Percentiles rank a stretch among this genome's conserved stretches.
These are phyloP conservation scores for Xylariaceae sp. DNA, from an alignment of 2,329 filamentous ascomycete species.

Conservation along the genomic window DNA sequence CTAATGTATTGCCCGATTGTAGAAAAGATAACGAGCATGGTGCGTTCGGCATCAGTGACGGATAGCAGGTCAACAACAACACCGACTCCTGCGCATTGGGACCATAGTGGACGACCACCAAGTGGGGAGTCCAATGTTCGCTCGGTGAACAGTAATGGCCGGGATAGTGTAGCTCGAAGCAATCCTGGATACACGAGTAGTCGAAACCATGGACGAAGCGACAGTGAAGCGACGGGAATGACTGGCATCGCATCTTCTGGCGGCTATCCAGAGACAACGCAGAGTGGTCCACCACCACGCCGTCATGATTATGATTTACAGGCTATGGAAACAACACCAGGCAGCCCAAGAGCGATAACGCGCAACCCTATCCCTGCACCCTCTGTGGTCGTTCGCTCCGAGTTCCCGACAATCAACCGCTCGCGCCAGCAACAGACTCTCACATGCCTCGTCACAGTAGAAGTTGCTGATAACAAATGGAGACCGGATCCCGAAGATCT, in stretches of 20 bases:
- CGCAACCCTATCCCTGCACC: slow-evolving; percentile 89
- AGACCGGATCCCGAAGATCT: slow-evolving; percentile 79
- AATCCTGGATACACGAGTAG: slow-evolving; percentile 43
- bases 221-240: slow-evolving; percentile 70
- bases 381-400: slow-evolving; percentile 89
- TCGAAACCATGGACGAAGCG: slow-evolving; percentile 67
- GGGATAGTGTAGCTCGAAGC: slow-evolving; percentile 32
- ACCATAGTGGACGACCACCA: slow-evolving; percentile 56
- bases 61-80: slow-evolving; percentile 57
- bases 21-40: slow-evolving; percentile 95
- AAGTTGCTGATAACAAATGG: slow-evolving; percentile 93
- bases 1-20: slow-evolving; percentile 28
- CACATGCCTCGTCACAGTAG: slow-evolving; percentile 90
- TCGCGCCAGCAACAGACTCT: slow-evolving; percentile 93
- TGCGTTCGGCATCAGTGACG: slow-evolving; percentile 72
- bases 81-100: slow-evolving; percentile 65
- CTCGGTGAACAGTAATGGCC: slow-evolving; percentile 19
- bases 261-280: slow-evolving; percentile 75
- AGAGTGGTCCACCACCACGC: slow-evolving; percentile 65
- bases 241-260: slow-evolving; percentile 62
- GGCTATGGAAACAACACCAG: slow-evolving; percentile 85
- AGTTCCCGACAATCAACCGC: slow-evolving; percentile 90
- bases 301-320: slow-evolving; percentile 95
- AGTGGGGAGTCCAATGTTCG: slow-evolving; percentile 42
- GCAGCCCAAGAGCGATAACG: slow-evolving; percentile 67